These are phyloP conservation scores for Verruconis gallopava DNA, from an alignment of 2,329 filamentous ascomycete species.

Conservation along the genomic window DNA sequence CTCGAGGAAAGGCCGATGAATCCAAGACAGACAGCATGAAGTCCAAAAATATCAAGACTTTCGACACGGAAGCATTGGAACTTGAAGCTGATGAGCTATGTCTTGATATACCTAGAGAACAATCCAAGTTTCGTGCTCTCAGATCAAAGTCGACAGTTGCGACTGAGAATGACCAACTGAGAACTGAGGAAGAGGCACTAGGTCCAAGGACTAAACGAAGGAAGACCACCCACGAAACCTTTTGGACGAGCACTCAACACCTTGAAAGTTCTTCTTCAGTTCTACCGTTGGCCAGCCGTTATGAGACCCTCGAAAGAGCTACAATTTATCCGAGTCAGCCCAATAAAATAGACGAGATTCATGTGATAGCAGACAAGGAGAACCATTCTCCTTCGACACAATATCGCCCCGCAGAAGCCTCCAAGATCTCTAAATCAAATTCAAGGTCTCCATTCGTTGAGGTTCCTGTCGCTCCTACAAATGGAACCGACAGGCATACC, in stretches of 20 bases:
- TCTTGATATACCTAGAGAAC: conserved; percentile 5
- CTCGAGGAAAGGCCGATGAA: too few species aligned
- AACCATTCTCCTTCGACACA: neutral
- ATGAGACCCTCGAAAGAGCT: conserved; percentile 1
- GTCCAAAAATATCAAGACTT: too few species aligned
- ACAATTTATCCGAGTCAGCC: neutral
- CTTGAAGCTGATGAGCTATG: conserved; percentile 1
- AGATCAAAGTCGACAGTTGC: conserved; percentile 4
- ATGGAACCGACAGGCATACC: too few species aligned
- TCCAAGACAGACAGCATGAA: too few species aligned
- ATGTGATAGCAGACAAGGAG: neutral
- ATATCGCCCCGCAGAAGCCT: neutral
- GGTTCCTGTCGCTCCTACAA: neutral
- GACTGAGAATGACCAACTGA: conserved; percentile 1
- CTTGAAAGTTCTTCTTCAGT: too few species aligned
- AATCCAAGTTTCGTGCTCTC: conserved; percentile 6
- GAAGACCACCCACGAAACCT: conserved; percentile 4
- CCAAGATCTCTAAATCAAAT: neutral
- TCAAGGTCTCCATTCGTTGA: neutral
- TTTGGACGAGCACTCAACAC: neutral
- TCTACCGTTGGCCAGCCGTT: too few species aligned
- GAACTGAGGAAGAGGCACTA: neutral
- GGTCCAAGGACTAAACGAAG: conserved; percentile 3
- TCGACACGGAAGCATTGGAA: too few species aligned
- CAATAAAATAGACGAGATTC: neutral